These are phyloP conservation scores for Xylariaceae sp. DNA, from an alignment of 2,329 filamentous ascomycete genomes.

Conservation along the genomic window DNA sequence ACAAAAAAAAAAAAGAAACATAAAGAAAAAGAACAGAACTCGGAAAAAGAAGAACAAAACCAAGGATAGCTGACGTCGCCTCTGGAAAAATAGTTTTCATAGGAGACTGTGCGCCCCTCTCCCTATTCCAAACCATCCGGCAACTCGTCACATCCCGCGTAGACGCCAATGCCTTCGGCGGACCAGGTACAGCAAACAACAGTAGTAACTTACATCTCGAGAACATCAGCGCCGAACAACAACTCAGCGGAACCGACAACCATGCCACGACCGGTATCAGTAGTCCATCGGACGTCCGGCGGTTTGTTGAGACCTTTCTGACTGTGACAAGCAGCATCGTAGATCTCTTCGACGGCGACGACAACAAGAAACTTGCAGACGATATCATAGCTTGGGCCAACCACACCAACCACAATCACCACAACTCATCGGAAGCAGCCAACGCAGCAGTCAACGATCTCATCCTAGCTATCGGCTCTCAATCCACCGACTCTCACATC, in stretches of 20 bases:
- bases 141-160: constrained; percentile 48
- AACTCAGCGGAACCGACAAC: constrained; percentile 8
- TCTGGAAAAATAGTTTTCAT: constrained; percentile 47
- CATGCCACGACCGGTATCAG: too few relatives aligned
- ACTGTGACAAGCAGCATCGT: constrained; percentile 41
- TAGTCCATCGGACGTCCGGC: too few relatives aligned
- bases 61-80: not conserved
- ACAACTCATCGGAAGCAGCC: constrained; percentile 35
- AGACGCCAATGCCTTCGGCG: constrained; percentile 47
- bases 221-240: constrained; percentile 36
- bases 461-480: constrained; percentile 47
- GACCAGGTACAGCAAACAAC: constrained; percentile 48
- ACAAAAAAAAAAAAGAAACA: not conserved
- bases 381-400: constrained; percentile 42
- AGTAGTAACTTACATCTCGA: constrained; percentile 48
- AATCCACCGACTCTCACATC: constrained; percentile 38
- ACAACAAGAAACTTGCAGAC: constrained; percentile 33
- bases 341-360: constrained; percentile 47
- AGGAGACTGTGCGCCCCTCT: constrained; percentile 53
- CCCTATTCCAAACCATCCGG: constrained; percentile 52
- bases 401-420: constrained; percentile 28
- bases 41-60: not conserved
- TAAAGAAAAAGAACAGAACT: not conserved
- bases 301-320: constrained; percentile 22
- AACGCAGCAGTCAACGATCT: constrained; percentile 46